These are phyloP conservation scores for Lasiosphaeria miniovina DNA, from an alignment of 495 filamentous ascomycete species.

Conservation along the genomic window DNA sequence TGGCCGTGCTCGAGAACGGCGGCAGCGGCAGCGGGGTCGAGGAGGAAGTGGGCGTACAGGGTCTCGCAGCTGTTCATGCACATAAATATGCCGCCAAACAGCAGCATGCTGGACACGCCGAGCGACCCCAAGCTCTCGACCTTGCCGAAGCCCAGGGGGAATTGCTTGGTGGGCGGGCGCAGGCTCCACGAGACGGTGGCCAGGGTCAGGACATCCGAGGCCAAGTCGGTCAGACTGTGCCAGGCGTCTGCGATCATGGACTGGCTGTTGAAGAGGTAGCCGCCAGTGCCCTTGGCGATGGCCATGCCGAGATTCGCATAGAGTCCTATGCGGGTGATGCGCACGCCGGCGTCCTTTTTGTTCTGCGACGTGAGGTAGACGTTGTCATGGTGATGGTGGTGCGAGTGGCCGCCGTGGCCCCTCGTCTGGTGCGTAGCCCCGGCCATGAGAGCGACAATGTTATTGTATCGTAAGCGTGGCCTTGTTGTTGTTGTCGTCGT, in stretches of 20 bases:
- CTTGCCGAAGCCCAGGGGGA: slow-evolving; percentile 92
- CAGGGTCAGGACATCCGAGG: slow-evolving; percentile 90
- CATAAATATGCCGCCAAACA: slow-evolving; percentile 88
- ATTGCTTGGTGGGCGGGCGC: slow-evolving; percentile 72
- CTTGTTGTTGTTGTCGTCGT: slow-evolving; percentile 2
- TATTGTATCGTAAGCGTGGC: slow-evolving; percentile 4
- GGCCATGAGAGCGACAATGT: slow-evolving; percentile 26
- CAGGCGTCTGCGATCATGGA: slow-evolving; percentile 92
- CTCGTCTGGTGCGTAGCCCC: slow-evolving; percentile 38
- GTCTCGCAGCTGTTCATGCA: slow-evolving; percentile 72
- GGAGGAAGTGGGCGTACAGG: slow-evolving; percentile 76
- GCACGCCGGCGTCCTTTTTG: slow-evolving; percentile 88
- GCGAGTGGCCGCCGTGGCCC: slow-evolving; percentile 47
- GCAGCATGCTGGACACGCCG: slow-evolving; percentile 84
- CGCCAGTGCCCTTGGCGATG: slow-evolving; percentile 84
- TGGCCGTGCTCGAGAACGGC: slow-evolving; percentile 59
- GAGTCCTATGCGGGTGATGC: slow-evolving; percentile 89
- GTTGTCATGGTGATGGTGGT: slow-evolving; percentile 78
- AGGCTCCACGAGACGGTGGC: slow-evolving; percentile 90
- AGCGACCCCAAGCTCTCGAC: slow-evolving; percentile 92
- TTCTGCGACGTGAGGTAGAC: slow-evolving; percentile 83
- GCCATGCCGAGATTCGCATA: slow-evolving; percentile 94
- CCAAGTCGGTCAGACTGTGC: slow-evolving; percentile 90
- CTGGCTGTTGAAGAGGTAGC: slow-evolving; percentile 91
- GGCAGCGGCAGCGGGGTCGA: slow-evolving; percentile 59